phyloP scores from a whole-genome alignment of 2,329 filamentous ascomycete species.

The Apiospora malaysiana region DNA sequence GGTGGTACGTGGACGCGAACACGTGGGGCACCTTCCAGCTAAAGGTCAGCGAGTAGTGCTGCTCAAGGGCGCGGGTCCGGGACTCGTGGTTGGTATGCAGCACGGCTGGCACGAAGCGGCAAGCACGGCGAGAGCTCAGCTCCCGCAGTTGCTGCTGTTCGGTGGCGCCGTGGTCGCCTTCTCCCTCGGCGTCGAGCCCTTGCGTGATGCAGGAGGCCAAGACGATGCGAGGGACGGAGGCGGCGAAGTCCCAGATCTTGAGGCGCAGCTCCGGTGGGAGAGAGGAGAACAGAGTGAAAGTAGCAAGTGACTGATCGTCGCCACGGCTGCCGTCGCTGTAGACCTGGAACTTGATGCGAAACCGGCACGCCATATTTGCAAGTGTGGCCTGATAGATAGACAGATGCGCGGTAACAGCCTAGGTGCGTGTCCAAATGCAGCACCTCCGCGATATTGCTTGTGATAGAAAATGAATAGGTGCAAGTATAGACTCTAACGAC shows the following conservation, averaged over 20 bases:
- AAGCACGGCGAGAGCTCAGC: constrained; percentile 31
- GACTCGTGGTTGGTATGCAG: constrained; percentile 52
- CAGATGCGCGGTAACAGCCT: background rate
- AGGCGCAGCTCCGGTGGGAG: constrained; percentile 55
- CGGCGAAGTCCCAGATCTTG: constrained; percentile 52
- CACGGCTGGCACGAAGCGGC: constrained; percentile 46
- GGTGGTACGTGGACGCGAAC: constrained; percentile 32
- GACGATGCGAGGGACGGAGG: constrained; percentile 51
- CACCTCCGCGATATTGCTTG: background rate
- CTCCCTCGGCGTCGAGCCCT: constrained; percentile 23
- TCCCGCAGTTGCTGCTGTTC: constrained; percentile 20
- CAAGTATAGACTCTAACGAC: background rate
- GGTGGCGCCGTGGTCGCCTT: constrained; percentile 19
- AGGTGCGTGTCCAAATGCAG: background rate
- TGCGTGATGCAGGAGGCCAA: constrained; percentile 47
- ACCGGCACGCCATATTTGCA: constrained; percentile 12
- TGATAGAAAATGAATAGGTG: background rate
- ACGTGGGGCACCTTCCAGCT: constrained; percentile 52
- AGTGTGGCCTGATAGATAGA: background rate
- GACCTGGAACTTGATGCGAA: constrained; percentile 18
- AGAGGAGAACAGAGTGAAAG: constrained; percentile 42
- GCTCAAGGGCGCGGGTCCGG: constrained; percentile 45
- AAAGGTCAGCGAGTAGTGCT: constrained; percentile 53
- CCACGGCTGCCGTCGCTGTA: background rate
- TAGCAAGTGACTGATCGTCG: background rate